Conservation (phyloP, 371 early-diverging fungal species). For the Mucor lusitanicus region DNA sequence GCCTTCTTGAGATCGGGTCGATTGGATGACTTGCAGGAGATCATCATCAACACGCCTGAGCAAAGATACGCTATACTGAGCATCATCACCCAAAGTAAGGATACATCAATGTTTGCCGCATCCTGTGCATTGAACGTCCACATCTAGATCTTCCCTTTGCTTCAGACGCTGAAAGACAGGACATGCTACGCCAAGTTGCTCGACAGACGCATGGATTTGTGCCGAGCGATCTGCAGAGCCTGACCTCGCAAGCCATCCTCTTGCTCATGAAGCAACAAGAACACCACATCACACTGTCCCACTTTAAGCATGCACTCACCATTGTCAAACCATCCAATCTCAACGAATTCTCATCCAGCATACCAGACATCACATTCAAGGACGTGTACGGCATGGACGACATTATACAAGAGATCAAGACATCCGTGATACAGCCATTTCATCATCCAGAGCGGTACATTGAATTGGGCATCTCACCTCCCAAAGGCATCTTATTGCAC, state of each 20-base stretch:
- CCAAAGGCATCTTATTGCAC: slow-evolving; percentile 95
- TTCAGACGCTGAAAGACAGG: slow-evolving; percentile 40
- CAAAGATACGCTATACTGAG: slow-evolving; percentile 50
- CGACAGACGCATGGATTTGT: slow-evolving; percentile 94
- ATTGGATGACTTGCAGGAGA: slow-evolving; percentile 53
- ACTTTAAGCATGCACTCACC: slow-evolving; percentile 51
- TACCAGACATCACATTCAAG: slow-evolving; percentile 60
- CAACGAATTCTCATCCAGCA: slow-evolving; percentile 57
- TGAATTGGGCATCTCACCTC: slow-evolving; percentile 90
- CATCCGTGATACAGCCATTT: slow-evolving; percentile 79
- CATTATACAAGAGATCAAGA: slow-evolving; percentile 61
- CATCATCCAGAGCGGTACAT: slow-evolving; percentile 83
- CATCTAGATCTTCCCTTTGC: slow-evolving; percentile 60
- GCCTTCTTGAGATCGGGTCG: slow-evolving; percentile 61
- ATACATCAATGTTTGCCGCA: neutral
- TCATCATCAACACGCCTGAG: slow-evolving; percentile 46
- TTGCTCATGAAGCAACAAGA: slow-evolving; percentile 39
- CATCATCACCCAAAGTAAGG: slow-evolving; percentile 53
- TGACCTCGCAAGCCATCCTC: slow-evolving; percentile 61
- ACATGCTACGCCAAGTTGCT: slow-evolving; percentile 80
- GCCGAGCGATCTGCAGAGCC: slow-evolving; percentile 70
- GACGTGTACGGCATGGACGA: slow-evolving; percentile 72
- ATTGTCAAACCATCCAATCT: slow-evolving; percentile 62
- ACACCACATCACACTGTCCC: neutral
- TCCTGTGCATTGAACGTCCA: neutral